Conservation (phyloP, 75 land plant species). For the Picea glauca region DNA sequence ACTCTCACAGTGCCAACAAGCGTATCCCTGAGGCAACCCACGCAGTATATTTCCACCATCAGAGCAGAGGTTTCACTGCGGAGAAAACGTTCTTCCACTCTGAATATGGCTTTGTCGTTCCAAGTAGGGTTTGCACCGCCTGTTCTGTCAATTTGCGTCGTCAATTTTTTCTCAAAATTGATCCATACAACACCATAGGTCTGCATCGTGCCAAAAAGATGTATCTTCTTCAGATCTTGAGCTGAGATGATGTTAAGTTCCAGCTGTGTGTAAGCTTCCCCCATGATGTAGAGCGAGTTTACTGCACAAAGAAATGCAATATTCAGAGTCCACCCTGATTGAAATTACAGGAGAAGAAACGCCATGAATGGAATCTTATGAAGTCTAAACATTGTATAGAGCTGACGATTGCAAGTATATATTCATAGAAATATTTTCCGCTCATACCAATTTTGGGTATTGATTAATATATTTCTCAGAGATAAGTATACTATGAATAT, state of each 20-base stretch:
- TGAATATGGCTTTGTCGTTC: conserved; percentile 68
- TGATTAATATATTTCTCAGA: no score
- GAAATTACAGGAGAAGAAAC: no score
- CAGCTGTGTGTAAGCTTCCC: conserved; percentile 10
- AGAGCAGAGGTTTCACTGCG: conserved; percentile 47
- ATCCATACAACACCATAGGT: conserved; percentile 51
- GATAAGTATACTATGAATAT: no score
- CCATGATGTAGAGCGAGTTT: no score
- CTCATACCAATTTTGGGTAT: no score
- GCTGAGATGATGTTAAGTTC: conserved; percentile 56
- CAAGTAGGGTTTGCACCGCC: conserved; percentile 70
- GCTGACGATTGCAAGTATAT: no score
- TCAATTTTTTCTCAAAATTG: conserved; percentile 40
- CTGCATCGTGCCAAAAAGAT: conserved; percentile 18
- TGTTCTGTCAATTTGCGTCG: conserved; percentile 43
- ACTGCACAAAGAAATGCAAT: no score
- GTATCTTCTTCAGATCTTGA: conserved; percentile 35
- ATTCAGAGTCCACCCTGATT: no score
- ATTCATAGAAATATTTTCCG: no score
- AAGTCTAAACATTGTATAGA: no score
- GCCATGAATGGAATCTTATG: no score
- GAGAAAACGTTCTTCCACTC: conserved; percentile 39
- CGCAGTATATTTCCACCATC: conserved; percentile 63
- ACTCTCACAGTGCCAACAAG: conserved; percentile 65
- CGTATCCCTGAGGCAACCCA: conserved; percentile 33